Percentiles rank a stretch among this genome's conserved stretches.
phyloP scores from a whole-genome alignment of 148 eudicot genomes.

The Chenopodium album region DNA sequence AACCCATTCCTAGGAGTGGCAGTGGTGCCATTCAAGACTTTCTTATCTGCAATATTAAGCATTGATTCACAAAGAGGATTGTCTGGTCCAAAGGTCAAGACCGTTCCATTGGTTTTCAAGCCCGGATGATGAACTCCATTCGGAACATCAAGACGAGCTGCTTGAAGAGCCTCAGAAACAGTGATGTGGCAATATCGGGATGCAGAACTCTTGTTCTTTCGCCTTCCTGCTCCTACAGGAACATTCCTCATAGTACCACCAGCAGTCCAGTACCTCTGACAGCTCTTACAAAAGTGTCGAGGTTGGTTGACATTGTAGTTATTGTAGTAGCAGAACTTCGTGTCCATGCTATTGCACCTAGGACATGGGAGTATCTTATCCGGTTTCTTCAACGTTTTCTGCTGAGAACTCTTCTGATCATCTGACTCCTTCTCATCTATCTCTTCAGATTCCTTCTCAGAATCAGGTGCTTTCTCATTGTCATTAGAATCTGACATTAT shows the following conservation, averaged over 20 bases:
- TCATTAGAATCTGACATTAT: slow-evolving; percentile 33
- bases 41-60: slow-evolving; percentile 39
- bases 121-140: slow-evolving; percentile 46
- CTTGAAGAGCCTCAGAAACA: slow-evolving; percentile 62
- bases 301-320: slow-evolving; percentile 93
- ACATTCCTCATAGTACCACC: slow-evolving; percentile 96
- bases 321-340: slow-evolving; percentile 93
- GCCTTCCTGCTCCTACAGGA: slow-evolving; percentile 89
- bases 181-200: slow-evolving; percentile 55
- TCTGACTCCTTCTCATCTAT: slow-evolving; percentile 42
- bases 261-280: slow-evolving; percentile 98
- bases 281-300: slow-evolving; percentile 89
- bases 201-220: slow-evolving; percentile 78
- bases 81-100: slow-evolving; percentile 66
- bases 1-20: slow-evolving; percentile 30
- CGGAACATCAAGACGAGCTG: slow-evolving; percentile 38
- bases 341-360: slow-evolving; percentile 95
- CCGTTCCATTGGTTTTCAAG: slow-evolving; percentile 46
- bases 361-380: slow-evolving; percentile 95
- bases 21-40: slow-evolving; percentile 25
- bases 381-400: slow-evolving; percentile 69
- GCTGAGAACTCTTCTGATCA: slow-evolving; percentile 42
- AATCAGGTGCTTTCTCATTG: slow-evolving; percentile 36
- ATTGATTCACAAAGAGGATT: slow-evolving; percentile 43
- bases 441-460: slow-evolving; percentile 45